These are phyloP conservation scores for Stentor coeruleus DNA, from an alignment of 73 alveolate species.

Conservation along the genomic window DNA sequence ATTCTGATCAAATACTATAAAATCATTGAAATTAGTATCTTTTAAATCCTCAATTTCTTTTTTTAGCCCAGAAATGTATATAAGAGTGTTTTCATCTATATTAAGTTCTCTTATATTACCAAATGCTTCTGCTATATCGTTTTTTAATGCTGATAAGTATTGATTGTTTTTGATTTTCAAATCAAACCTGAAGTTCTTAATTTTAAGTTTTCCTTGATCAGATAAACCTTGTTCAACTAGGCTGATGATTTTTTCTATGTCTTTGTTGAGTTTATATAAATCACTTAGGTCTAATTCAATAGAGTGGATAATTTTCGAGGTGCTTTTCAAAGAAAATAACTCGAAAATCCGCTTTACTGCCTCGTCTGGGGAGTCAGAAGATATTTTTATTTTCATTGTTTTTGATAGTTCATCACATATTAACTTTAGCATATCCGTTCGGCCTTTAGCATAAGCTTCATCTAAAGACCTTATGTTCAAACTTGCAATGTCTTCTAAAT, in stretches of 20 bases:
- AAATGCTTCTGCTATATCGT: too few species aligned
- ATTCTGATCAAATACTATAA: not conserved
- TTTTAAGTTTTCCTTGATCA: not conserved
- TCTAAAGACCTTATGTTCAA: not conserved
- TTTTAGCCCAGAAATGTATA: not conserved
- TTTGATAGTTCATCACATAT: not conserved
- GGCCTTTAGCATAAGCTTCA: not conserved
- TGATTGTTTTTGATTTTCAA: not conserved
- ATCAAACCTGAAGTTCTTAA: too few species aligned
- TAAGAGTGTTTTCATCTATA: too few species aligned
- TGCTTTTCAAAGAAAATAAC: not conserved
- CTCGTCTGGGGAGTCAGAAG: not conserved
- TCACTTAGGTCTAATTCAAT: not conserved
- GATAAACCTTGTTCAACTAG: not conserved
- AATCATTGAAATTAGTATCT: not conserved
- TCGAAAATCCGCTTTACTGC: too few species aligned
- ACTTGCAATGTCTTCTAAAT: not conserved
- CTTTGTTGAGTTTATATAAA: not conserved
- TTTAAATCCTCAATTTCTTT: not conserved
- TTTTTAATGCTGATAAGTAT: not conserved
- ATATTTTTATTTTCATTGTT: not conserved
- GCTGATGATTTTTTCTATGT: not conserved
- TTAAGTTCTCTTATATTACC: not conserved
- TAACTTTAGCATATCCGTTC: not conserved
- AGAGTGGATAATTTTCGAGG: not conserved